Conservation (phyloP, 805 yeast genomes). For the Nakazawaea sp. region DNA sequence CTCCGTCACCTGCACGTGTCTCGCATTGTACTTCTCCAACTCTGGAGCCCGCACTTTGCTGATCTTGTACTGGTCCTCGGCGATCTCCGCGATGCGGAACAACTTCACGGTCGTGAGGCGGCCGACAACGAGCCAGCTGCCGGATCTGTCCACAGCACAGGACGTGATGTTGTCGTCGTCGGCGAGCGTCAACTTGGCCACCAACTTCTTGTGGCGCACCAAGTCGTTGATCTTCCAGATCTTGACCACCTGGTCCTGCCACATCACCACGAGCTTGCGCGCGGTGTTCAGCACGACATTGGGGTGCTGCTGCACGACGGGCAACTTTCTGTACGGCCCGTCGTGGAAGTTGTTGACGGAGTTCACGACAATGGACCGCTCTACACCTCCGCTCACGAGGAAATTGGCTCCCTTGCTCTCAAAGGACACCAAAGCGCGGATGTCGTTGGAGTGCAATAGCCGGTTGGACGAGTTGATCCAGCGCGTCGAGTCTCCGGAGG, state of each 20-base stretch:
- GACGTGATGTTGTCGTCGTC: conserved; percentile 78
- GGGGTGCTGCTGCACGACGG: conserved; percentile 51
- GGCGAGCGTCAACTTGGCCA: conserved; percentile 55
- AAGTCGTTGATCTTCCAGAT: conserved; percentile 57
- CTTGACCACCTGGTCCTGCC: conserved; percentile 79
- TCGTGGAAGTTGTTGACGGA: conserved; percentile 62
- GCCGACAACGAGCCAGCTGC: conserved; percentile 63
- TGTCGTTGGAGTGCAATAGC: conserved; percentile 79
- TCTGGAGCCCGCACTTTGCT: conserved; percentile 41
- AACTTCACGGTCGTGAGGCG: conserved; percentile 62
- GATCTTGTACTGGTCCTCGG: conserved; percentile 31
- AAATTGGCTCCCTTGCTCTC: conserved; percentile 64
- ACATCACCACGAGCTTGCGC: conserved; percentile 54
- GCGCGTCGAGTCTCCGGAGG: conserved; percentile 25
- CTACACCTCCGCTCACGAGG: conserved; percentile 81
- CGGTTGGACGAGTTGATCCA: conserved; percentile 79
- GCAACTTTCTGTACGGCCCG: conserved; percentile 65
- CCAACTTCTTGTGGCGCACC: conserved; percentile 42
- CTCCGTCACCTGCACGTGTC: conserved; percentile 37
- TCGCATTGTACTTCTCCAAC: conserved; percentile 46
- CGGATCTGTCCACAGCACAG: conserved; percentile 60
- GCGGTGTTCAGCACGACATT: conserved; percentile 41
- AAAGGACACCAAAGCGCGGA: conserved; percentile 66
- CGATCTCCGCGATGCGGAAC: conserved; percentile 47
- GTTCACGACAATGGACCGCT: conserved; percentile 59